Conservation (phyloP, 108 stramenopile genomes). For the Chaetoceros tenuissimus region DNA sequence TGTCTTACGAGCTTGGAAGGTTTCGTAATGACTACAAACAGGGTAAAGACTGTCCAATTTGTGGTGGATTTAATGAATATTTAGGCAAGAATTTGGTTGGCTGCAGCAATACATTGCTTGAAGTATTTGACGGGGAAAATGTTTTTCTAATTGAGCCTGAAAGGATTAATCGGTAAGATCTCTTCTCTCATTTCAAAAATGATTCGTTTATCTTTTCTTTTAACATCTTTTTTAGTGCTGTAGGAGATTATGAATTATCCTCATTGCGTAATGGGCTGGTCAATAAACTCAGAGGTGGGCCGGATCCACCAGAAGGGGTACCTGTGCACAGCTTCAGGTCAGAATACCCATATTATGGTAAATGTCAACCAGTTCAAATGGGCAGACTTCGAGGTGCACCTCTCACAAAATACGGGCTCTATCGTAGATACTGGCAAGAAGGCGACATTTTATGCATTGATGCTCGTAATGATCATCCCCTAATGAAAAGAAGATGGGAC, state of each 20-base stretch:
- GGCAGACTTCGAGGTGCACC: slow-evolving; percentile 23
- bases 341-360: not conserved
- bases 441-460: slow-evolving; percentile 35
- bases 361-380: slow-evolving; percentile 23
- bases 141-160: slow-evolving; percentile 38
- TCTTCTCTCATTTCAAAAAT: too few relatives aligned
- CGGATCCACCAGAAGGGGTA: too few relatives aligned
- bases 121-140: slow-evolving; percentile 17
- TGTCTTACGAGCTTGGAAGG: slow-evolving; percentile 34
- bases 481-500: slow-evolving; percentile 22
- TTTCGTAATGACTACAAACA: slow-evolving; percentile 30
- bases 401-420: slow-evolving; percentile 22
- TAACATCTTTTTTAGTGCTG: too few relatives aligned
- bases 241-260: too few relatives aligned
- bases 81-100: slow-evolving; percentile 8
- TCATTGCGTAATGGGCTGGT: too few relatives aligned
- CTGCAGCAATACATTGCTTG: slow-evolving; percentile 22
- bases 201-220: too few relatives aligned
- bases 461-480: slow-evolving; percentile 35
- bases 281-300: too few relatives aligned
- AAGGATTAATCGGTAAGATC: slow-evolving; percentile 25
- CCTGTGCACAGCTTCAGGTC: slow-evolving; percentile 7
- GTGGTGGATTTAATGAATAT: slow-evolving; percentile 25
- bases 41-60: slow-evolving; percentile 33
- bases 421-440: slow-evolving; percentile 24